phyloP scores from a whole-genome alignment of 2,329 filamentous ascomycete genomes.

The Coniochaeta hoffmannii region DNA sequence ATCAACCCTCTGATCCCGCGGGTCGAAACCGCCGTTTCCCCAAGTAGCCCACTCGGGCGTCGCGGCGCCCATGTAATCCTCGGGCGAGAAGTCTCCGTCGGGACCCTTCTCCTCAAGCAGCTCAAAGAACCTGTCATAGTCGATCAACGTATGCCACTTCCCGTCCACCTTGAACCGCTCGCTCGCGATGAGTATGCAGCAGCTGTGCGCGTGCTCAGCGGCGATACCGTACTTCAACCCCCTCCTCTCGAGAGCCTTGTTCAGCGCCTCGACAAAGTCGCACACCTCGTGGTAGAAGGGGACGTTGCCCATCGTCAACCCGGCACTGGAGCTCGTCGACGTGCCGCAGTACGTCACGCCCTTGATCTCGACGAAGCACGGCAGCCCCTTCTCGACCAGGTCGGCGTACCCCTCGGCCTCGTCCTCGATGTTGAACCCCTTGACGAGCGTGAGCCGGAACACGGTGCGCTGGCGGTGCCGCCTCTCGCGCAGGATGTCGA shows the following conservation, averaged over 20 bases:
- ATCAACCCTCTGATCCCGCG: conserved; percentile 78
- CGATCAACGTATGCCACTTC: conserved; percentile 86
- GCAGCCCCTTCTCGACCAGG: conserved; percentile 76
- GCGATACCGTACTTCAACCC: conserved; percentile 83
- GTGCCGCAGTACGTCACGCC: conserved; percentile 97
- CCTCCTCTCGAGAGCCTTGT: conserved; percentile 58
- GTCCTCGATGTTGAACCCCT: conserved; percentile 95
- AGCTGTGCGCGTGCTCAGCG: conserved; percentile 91
- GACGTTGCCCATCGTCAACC: conserved; percentile 94
- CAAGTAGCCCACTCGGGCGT: conserved; percentile 93
- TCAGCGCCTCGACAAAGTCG: conserved; percentile 71
- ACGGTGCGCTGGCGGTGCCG: conserved; percentile 85
- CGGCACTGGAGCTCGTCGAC: conserved; percentile 72
- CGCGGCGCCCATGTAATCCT: conserved; percentile 80
- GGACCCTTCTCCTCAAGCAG: conserved; percentile 62
- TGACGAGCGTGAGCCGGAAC: conserved; percentile 90
- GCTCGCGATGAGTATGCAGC: conserved; percentile 82
- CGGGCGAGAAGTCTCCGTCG: conserved; percentile 68
- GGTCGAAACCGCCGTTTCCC: conserved; percentile 93
- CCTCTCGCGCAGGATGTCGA: conserved; percentile 80
- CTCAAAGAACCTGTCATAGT: conserved; percentile 84
- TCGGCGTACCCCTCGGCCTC: conserved; percentile 86
- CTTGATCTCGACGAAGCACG: conserved; percentile 92
- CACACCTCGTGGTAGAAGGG: conserved; percentile 90
- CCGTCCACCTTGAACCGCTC: conserved; percentile 69